Conservation (phyloP, 768 basidiomycete species). For the Phanerochaete sordida region DNA sequence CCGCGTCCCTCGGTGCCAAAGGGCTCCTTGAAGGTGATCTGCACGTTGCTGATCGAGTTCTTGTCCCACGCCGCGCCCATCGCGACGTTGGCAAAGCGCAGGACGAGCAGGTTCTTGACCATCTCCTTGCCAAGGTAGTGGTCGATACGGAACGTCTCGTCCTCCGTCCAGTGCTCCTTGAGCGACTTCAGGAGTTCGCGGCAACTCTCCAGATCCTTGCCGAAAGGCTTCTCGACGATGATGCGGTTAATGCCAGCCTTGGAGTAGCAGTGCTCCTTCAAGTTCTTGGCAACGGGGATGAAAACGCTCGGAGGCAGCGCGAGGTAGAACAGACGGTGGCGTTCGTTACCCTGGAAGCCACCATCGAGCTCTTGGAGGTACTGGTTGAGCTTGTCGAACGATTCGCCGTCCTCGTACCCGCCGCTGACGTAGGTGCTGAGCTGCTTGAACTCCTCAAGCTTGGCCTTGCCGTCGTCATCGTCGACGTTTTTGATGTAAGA, state of each 20-base stretch:
- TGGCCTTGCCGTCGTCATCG: slow-evolving; percentile 49
- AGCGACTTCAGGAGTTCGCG: slow-evolving; percentile 73
- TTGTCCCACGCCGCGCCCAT: slow-evolving; percentile 92
- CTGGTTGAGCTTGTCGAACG: slow-evolving; percentile 75
- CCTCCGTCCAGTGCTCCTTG: slow-evolving; percentile 89
- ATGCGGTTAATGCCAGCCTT: slow-evolving; percentile 77
- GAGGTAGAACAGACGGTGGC: slow-evolving; percentile 92
- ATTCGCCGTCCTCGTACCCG: slow-evolving; percentile 78
- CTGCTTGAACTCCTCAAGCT: slow-evolving; percentile 82
- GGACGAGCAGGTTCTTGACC: slow-evolving; percentile 97
- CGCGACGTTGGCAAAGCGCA: slow-evolving; percentile 93
- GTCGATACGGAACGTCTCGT: slow-evolving; percentile 98
- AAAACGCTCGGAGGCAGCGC: slow-evolving; percentile 98
- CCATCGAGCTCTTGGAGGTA: slow-evolving; percentile 74
- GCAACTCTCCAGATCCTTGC: slow-evolving; percentile 87
- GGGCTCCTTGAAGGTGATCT: slow-evolving; percentile 99
- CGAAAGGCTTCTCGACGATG: slow-evolving; percentile 98
- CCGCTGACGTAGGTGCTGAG: slow-evolving; percentile 82
- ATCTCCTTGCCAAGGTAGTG: slow-evolving; percentile 99
- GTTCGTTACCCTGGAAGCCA: slow-evolving; percentile 54
- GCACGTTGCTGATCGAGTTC: slow-evolving; percentile 93
- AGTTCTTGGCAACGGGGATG: slow-evolving; percentile 77
- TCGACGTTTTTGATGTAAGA: slow-evolving; percentile 84
- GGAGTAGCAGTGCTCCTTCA: slow-evolving; percentile 79
- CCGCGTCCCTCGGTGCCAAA: slow-evolving; percentile 99